Evolutionary conservation across 495 filamentous ascomycete genomes (phyloP).

Genomic region (Neurospora tetraspora): DNA sequence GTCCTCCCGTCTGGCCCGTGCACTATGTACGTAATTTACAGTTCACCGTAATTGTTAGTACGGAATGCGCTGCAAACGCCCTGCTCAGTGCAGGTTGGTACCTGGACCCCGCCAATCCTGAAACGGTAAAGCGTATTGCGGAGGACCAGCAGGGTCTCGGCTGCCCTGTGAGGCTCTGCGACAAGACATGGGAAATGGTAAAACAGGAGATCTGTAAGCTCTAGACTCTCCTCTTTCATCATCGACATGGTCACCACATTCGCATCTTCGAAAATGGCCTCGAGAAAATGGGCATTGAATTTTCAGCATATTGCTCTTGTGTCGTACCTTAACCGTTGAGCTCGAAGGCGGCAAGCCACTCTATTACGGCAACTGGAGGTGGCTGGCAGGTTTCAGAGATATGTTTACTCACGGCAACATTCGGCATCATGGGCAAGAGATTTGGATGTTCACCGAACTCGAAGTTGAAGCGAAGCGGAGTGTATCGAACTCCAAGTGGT

Average conservation of each 20-base stretch:
- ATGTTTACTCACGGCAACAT: not conserved
- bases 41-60: not conserved
- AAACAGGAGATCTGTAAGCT: not conserved
- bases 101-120: not conserved
- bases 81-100: not conserved
- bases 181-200: not conserved
- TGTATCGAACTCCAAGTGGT: not conserved
- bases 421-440: not conserved
- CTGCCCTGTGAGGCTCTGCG: conserved; percentile 8
- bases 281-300: not conserved
- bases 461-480: not conserved
- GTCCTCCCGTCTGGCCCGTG: not conserved
- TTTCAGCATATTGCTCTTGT: not conserved
- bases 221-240: not conserved
- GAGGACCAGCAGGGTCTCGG: not conserved
- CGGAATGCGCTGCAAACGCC: not conserved
- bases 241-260: not conserved
- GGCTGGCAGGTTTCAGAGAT: not conserved
- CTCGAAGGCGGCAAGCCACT: not conserved
- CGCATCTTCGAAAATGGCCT: not conserved
- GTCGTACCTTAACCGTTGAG: not conserved
- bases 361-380: not conserved
- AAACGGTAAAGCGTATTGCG: not conserved
- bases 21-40: not conserved
- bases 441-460: not conserved